phyloP scores from a whole-genome alignment of 371 early-diverging fungal genomes.

The Mortierella sp. region DNA sequence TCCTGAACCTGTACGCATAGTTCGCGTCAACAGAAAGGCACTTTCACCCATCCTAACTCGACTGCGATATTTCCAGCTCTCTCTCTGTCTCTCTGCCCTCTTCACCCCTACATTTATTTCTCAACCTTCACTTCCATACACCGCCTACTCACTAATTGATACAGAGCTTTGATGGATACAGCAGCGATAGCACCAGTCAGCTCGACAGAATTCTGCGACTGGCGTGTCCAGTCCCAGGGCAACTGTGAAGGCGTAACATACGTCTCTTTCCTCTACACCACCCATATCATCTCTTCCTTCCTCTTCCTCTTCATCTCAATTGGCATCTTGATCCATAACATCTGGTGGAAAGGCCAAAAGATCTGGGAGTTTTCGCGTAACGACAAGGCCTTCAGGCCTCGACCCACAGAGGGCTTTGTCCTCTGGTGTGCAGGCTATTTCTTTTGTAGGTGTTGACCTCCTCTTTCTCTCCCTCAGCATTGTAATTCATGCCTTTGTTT shows the following conservation, averaged over 20 bases:
- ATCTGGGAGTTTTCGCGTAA: slow-evolving; percentile 58
- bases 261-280: slow-evolving; percentile 55
- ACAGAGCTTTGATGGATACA: background rate
- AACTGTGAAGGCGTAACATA: slow-evolving; percentile 34
- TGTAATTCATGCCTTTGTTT: background rate
- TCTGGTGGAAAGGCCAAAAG: slow-evolving; percentile 58
- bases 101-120: background rate
- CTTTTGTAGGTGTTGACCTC: slow-evolving; percentile 34
- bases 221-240: slow-evolving; percentile 49
- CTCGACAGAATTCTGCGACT: slow-evolving; percentile 32
- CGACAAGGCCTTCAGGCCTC: slow-evolving; percentile 51
- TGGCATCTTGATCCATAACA: slow-evolving; percentile 55
- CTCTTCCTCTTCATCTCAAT: slow-evolving; percentile 54
- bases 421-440: slow-evolving; percentile 58
- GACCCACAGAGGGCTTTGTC: slow-evolving; percentile 55
- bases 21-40: background rate
- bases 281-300: slow-evolving; percentile 56
- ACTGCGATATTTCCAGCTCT: background rate
- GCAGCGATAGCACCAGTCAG: slow-evolving; percentile 11
- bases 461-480: background rate
- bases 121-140: background rate
- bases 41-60: background rate
- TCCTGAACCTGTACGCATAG: background rate
- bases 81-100: background rate
- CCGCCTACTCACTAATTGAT: background rate